Base-by-base conservation (phyloP, 768 basidiomycete species). In the Podaxis sp. region DNA sequence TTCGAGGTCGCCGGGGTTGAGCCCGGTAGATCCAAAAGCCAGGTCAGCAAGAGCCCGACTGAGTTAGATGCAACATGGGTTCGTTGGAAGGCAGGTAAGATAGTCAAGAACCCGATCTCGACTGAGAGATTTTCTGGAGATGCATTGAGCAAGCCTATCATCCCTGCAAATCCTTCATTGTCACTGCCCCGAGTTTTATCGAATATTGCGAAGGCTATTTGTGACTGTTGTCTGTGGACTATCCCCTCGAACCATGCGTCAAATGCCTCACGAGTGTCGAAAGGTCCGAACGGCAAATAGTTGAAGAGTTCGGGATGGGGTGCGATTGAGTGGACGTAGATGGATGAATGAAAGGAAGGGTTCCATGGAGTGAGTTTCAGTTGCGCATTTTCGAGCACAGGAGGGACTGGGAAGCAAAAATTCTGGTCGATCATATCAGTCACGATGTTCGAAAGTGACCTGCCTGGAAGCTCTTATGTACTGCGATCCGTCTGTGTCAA, bases 51-150 rank as follows among this genome's bases (percentile, higher is more conserved):
- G 2, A 84, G 65, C 0, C 82, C 82, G 18, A 77, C 70, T 1
- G 80, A 79, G 62, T 83, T 81, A 3, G 84, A 79, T 2, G 84
- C 78, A 27, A 90, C 80, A 62, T 89, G 85, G 0, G 85, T 88
- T 13, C 82, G 75, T 61, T 88, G 87, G 68, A 86, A 89, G 1
- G 67, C 67, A 0, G 86, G 84, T 1, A 84, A 69, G 44, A 83
- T 78, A 54, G 85, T 73, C 36, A 86, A 71, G 63, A 74, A 77
- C 6, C 82, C 85, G 32, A 88, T 76, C 64, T 90, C 87, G 10
- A 77, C 76, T 27, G 68, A 70, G 7, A 84, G 73, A 59, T 83
- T 66, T 5, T 52, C 54, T 1, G 76, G 63, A 6, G 74, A 76
- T 5, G 80, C 72, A 59, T 82, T 78, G 44, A 84, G 66, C 60